Conservation (phyloP, 371 early-diverging fungal species). For the Rhizopus sp. region DNA sequence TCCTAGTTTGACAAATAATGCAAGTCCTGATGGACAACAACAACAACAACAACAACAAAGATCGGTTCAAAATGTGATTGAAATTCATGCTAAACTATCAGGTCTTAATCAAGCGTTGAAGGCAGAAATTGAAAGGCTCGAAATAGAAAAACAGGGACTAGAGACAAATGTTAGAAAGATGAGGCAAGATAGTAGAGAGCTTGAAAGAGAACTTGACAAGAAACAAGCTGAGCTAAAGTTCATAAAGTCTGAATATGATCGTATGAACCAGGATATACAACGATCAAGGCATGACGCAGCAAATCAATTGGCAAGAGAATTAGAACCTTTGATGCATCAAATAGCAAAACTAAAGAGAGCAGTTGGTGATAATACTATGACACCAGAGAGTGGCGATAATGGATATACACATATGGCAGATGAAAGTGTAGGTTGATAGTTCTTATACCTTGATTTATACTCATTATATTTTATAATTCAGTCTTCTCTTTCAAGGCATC, state of each 20-base stretch:
- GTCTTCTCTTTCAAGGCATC: constrained; percentile 7
- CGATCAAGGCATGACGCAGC: constrained; percentile 21
- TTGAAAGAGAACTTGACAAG: constrained; percentile 29
- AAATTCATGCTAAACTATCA: constrained; percentile 27
- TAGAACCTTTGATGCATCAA: constrained; percentile 42
- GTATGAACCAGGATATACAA: constrained; percentile 21
- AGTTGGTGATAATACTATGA: background rate
- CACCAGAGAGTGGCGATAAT: background rate
- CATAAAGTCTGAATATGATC: constrained; percentile 31
- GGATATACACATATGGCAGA: constrained; percentile 5
- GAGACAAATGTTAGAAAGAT: constrained; percentile 19
- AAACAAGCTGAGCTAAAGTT: constrained; percentile 27
- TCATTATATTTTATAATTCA: background rate
- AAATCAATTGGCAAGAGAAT: constrained; percentile 28
- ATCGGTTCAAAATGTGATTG: constrained; percentile 16
- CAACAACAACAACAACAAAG: constrained; percentile 6
- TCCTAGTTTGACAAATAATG: background rate
- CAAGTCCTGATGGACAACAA: background rate
- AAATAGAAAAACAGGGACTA: constrained; percentile 25
- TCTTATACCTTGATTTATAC: background rate
- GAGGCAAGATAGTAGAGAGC: constrained; percentile 18
- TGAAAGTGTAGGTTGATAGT: background rate
- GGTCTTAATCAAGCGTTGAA: constrained; percentile 22
- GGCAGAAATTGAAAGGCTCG: constrained; percentile 29
- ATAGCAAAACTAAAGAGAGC: constrained; percentile 30